Base-by-base conservation (phyloP, 345 rosid genomes). In the Passiflora organensis region DNA sequence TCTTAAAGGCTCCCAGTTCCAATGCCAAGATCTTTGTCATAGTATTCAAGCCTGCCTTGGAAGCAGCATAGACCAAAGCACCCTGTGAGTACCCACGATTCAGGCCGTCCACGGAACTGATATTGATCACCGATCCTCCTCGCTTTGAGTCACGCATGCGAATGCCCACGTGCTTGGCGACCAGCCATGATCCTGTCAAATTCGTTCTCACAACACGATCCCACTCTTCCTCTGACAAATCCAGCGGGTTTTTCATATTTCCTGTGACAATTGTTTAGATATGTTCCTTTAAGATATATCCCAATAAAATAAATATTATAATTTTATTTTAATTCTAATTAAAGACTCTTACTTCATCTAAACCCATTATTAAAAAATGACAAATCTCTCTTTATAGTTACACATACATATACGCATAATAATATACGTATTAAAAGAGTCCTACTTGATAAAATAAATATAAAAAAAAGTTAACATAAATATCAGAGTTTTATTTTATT, bases 161-260 rank as follows among this genome's bases (percentile, higher is more conserved):
- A 2, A 36, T 46, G 62, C 87, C 75, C 6, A 87, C 93, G 58
- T 58, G 72, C 45, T 90, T 90, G 5, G 97, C 76, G 45, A 87
- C 85, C 67, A 87, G 56, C 97, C 97, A 90, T 6, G 84, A 21
- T 47, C 97, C 97, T 10, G 76, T 82, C 63, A 76, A 54, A 72
- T 87, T 90, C 5, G 97, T 87, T 28, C 48, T 77, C 4, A 79
- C 4, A 15, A 58, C 81, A 5, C 43, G 32, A 49, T 80, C 56
- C 97, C 97, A 90, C 42, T 84, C 95, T 45, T 85, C 89, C 64
- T 76, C 83, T 0, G 81, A 37, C 64, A 71, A 75, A 6, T 81
- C 81, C 61, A 81, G 49, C 0, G 83, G 50, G 47, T 58, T 58
- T 41, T 69, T 75, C 64, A 84, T 81, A 12, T 10, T 52, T 16